phyloP scores from a whole-genome alignment of 2,329 filamentous ascomycete species.

The Diaporthe caulivora region DNA sequence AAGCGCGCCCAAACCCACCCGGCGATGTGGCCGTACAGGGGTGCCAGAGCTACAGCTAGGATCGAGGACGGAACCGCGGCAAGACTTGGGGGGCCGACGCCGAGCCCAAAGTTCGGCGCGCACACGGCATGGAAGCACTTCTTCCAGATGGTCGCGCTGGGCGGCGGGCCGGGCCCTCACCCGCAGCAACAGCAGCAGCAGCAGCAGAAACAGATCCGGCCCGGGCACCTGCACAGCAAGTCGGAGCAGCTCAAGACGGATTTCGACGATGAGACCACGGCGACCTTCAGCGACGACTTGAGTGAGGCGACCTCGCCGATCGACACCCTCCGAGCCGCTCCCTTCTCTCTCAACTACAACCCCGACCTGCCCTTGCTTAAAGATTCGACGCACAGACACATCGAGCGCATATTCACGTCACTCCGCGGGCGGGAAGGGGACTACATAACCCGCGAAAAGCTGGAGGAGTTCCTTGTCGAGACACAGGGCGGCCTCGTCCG shows the following conservation, averaged over 20 bases:
- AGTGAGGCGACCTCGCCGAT: conserved; percentile 14
- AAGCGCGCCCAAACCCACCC: conserved; percentile 37
- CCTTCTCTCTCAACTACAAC: conserved; percentile 26
- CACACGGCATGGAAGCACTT: conserved; percentile 40
- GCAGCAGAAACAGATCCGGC: background rate
- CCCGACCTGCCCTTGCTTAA: conserved; percentile 57
- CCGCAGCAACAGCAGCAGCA: background rate
- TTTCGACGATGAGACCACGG: conserved; percentile 22
- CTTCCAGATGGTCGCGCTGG: conserved; percentile 38
- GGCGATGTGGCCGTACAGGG: conserved; percentile 36
- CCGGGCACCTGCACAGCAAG: conserved; percentile 28
- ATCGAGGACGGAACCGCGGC: conserved; percentile 22
- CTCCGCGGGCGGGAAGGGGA: conserved; percentile 52
- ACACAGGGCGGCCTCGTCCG: conserved; percentile 60
- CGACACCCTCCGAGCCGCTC: conserved; percentile 27
- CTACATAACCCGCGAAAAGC: conserved; percentile 49
- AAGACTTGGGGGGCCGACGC: conserved; percentile 30
- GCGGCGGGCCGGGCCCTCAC: conserved; percentile 32
- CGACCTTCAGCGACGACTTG: conserved; percentile 16
- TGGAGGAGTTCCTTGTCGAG: conserved; percentile 62
- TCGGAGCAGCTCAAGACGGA: conserved; percentile 31
- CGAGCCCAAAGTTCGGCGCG: conserved; percentile 38
- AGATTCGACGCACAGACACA: conserved; percentile 60
- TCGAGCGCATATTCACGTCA: conserved; percentile 61
- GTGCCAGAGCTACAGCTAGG: conserved; percentile 18